Base-by-base conservation (phyloP, 306 rosid genomes). In the Nissolia schottii region DNA sequence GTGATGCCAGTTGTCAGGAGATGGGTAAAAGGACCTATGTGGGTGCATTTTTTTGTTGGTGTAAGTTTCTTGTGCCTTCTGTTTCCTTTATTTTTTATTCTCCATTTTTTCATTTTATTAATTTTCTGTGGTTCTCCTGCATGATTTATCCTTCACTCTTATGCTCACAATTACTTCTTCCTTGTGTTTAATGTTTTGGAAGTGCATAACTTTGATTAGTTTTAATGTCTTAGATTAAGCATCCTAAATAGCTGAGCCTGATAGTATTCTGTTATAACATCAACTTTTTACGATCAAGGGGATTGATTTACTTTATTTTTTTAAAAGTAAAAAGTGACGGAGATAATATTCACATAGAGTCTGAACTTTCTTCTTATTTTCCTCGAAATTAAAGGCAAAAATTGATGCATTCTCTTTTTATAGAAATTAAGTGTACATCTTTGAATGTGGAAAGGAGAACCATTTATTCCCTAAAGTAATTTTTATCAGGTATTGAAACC, bases 21-120 rank as follows among this genome's bases (percentile, higher is more conserved):
- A 69, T 56, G 38, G 45, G 77, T 88, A 28, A 93, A 90, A 80
- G 98, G 98, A 61, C 96, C 97, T 4, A 93, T 93, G 96, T 93
- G 96, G 97, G 53, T 93, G 80, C 98, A 93, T 83, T 93, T 90
- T 81, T 85, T 93, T 59, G 35, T 90, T 68, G 98, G 97, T 24
- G 97, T 93, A 88, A 87, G 97, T 67, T 77, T 77, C 76, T 51
- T 35, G 16, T 75, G 43, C 73, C 77, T 41, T 74, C 54, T 27
- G 59, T 62, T 16, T 20, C 57, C n/a, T 22, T 27, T 23, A 6
- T 27, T 41, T 1, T 10, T 20, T 37, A 22, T 28, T 23, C 19
- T 66, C 16, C 22, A 55, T 19, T 55, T 12, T 37, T 50, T 10
- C 53, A 23, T 23, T 43, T 64, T 29, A 18, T 56, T n/a, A 13